These are phyloP conservation scores for Cystobasidiaceae sp. DNA, from an alignment of 1,284 basidiomycete genomes.

Conservation along the genomic window DNA sequence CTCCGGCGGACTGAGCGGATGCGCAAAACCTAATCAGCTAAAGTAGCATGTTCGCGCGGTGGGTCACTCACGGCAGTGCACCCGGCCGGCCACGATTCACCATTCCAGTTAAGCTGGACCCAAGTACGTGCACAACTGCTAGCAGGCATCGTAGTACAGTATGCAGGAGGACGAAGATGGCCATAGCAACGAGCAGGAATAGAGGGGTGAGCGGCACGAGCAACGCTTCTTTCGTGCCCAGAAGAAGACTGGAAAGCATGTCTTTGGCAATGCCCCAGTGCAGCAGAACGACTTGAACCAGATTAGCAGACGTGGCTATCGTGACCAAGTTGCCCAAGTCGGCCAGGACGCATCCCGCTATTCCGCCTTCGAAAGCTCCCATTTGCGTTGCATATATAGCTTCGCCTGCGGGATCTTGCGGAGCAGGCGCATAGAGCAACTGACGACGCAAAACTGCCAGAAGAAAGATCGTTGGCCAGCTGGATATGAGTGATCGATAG, in stretches of 20 bases:
- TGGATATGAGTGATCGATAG: constrained; percentile 38
- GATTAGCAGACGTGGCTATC: not conserved
- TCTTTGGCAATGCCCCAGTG: not conserved
- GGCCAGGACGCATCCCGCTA: not conserved
- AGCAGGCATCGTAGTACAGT: no score
- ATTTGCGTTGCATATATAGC: not conserved
- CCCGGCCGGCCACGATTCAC: no score
- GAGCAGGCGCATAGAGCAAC: no score
- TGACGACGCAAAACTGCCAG: constrained; percentile 34
- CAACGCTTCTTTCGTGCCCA: constrained; percentile 34
- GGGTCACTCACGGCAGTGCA: no score
- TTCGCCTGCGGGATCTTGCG: not conserved
- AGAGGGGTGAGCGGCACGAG: constrained; percentile 31
- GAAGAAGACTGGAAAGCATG: constrained; percentile 21
- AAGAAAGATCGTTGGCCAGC: constrained; percentile 37
- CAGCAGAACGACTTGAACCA: not conserved
- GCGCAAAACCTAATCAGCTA: not conserved
- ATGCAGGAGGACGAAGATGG: not conserved
- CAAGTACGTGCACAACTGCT: no score
- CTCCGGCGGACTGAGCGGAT: no score
- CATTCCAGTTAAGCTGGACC: no score
- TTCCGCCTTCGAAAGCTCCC: not conserved
- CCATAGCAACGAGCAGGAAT: constrained; percentile 24
- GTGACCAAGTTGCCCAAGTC: not conserved
- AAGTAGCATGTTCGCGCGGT: not conserved